These are phyloP conservation scores for Ceratocystis cubensis DNA, from an alignment of 2,329 filamentous ascomycete genomes.

Conservation along the genomic window DNA sequence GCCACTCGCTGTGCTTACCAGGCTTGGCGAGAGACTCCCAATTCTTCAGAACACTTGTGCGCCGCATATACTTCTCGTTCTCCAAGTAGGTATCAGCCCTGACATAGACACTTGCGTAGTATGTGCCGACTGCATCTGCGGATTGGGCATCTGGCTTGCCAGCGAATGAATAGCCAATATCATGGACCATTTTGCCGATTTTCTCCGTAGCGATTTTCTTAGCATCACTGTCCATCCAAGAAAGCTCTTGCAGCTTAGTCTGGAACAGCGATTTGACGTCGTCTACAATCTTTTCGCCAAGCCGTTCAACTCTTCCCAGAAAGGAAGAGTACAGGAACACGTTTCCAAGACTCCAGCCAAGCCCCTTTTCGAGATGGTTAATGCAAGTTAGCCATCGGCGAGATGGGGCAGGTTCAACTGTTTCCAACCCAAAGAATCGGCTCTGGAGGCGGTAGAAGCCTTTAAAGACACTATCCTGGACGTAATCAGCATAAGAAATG, in stretches of 20 bases:
- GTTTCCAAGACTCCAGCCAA: constrained; percentile 61
- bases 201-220: constrained; percentile 49
- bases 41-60: constrained; percentile 35
- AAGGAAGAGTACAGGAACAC: constrained; percentile 56
- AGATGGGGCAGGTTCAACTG: constrained; percentile 32
- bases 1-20: constrained; percentile 47
- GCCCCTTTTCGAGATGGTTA: constrained; percentile 40
- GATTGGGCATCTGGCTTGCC: constrained; percentile 44
- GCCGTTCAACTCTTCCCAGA: no score
- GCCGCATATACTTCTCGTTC: constrained; percentile 41
- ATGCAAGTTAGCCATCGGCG: constrained; percentile 59
- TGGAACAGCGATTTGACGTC: constrained; percentile 58
- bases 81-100: constrained; percentile 41
- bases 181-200: constrained; percentile 53
- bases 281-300: constrained; percentile 58
- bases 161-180: constrained; percentile 54
- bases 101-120: constrained; percentile 43
- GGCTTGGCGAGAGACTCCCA: constrained; percentile 50
- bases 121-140: constrained; percentile 41
- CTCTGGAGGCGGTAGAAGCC: constrained; percentile 24
- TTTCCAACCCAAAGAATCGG: constrained; percentile 46
- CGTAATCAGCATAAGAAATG: constrained; percentile 37
- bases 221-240: constrained; percentile 50
- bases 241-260: neutral
- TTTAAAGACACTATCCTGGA: constrained; percentile 25